Base-by-base conservation (phyloP, 1,139 yeast genomes). In the Kurtzmaniella quercitrusa region DNA sequence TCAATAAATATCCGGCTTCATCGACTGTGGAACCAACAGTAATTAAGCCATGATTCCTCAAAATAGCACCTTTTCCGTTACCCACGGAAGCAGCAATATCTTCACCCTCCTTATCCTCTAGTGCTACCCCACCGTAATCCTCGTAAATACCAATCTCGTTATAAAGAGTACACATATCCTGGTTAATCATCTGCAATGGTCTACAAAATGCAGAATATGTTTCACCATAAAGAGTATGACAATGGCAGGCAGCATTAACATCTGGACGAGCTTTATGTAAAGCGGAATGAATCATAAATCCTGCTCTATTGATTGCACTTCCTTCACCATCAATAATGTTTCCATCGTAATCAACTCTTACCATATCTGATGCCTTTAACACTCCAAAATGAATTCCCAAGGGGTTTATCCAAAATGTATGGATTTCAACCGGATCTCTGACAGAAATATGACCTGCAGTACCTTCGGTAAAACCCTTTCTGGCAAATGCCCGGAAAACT, bases 391-490 rank as follows among this genome's bases (percentile, higher is more conserved):
- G 95, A 48, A 74, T 76, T 17, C 84, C 88, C 45, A 85, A 63
- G 2, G 93, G 93, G 59, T 84, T 84, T 58, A 84, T 83, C 93
- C 94, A 85, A 57, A 85, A 85, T 2, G 88, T 82, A 34, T 71
- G 60, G 18, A 83, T 80, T 48, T 81, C 78, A 36, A 84, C 79
- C 2, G 95, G 94, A 54, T 86, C 95, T 49, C 91, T 74, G 12
- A 86, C 74, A 2, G 91, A 82, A 42, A 86, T 84, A 57, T 86
- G 95, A 26, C 95, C 95, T 0, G 95, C 88, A 17, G 80, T 61
- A 9, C 95, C 95, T 59, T 84, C 88, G n/a, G 81, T 71, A 60
- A 68, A 86, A 11, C 87, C 88, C 50, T 76, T 78, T 51, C 93
- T 74, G 6, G 87, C 87, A 60, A 86, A 84, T 2, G 83, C 78